Evolutionary conservation across 345 rosid species (phyloP).

Genomic region (Citrus australasica): DNA sequence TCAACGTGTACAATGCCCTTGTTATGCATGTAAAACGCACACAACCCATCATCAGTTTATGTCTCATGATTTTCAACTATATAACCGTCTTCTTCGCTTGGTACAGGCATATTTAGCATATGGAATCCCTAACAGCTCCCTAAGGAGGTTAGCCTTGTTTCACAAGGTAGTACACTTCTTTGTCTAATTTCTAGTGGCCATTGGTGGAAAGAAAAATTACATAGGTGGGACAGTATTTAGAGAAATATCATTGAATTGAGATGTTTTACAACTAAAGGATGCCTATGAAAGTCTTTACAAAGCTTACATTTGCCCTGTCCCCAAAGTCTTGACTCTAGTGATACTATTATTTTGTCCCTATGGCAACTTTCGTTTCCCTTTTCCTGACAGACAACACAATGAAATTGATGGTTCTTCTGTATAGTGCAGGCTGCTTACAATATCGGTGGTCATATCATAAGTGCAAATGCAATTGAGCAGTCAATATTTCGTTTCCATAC

Average conservation of each 20-base stretch:
- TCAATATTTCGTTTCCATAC: constrained; percentile 69
- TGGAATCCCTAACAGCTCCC: constrained; percentile 69
- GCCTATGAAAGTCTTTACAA: not conserved
- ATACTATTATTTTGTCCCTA: not conserved
- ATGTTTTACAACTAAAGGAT: not conserved
- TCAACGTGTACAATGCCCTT: constrained; percentile 86
- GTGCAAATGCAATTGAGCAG: constrained; percentile 84
- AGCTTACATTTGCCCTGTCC: not conserved
- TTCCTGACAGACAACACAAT: not conserved
- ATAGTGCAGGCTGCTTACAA: constrained; percentile 90
- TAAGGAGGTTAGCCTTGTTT: constrained; percentile 79
- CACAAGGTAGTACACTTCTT: constrained; percentile 72
- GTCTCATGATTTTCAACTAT: not conserved
- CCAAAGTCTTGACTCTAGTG: not conserved
- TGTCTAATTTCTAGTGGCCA: constrained; percentile 6
- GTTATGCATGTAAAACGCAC: constrained; percentile 75
- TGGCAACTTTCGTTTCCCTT: not conserved
- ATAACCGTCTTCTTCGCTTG: constrained; percentile 13
- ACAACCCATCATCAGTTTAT: not conserved
- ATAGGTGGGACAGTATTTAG: not conserved
- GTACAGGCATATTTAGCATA: constrained; percentile 80
- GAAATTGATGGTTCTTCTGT: constrained; percentile 34
- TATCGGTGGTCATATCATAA: constrained; percentile 71
- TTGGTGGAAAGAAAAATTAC: not conserved
- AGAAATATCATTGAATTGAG: not conserved